Conservation (phyloP, 2,329 filamentous ascomycete genomes). For the Sporothrix mexicana region DNA sequence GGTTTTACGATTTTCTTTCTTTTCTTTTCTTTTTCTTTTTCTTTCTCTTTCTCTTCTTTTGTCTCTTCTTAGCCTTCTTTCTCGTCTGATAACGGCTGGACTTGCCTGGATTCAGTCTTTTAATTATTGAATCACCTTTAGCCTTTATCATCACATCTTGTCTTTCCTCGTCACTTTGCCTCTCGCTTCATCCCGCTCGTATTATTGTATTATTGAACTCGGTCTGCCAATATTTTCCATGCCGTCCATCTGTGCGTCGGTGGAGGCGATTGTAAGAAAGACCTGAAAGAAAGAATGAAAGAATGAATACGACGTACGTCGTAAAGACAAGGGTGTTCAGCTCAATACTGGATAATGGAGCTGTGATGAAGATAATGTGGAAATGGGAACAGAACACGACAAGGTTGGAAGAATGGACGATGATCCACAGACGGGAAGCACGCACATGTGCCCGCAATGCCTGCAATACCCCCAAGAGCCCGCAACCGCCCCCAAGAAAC, state of each 20-base stretch:
- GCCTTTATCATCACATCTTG: background rate
- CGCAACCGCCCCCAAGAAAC: constrained; percentile 15
- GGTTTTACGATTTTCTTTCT: background rate
- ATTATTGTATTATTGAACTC: constrained; percentile 7
- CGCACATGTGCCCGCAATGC: background rate
- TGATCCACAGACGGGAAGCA: background rate
- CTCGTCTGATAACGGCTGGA: background rate
- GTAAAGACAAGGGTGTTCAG: constrained; percentile 18
- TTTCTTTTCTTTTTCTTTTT: background rate
- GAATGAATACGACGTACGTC: background rate
- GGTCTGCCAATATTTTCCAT: background rate
- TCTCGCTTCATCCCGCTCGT: constrained; percentile 18
- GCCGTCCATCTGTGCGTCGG: constrained; percentile 14
- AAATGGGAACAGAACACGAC: background rate
- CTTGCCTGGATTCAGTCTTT: background rate
- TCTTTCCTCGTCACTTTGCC: background rate
- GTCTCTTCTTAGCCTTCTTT: background rate
- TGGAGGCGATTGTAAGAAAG: background rate
- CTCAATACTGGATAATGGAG: background rate
- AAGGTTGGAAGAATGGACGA: background rate
- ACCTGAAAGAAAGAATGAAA: background rate
- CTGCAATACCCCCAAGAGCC: too few species aligned
- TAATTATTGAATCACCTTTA: background rate
- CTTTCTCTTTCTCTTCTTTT: background rate
- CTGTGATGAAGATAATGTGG: background rate